phyloP scores from a whole-genome alignment of 371 early-diverging fungal genomes.

The Mycotypha africana region DNA sequence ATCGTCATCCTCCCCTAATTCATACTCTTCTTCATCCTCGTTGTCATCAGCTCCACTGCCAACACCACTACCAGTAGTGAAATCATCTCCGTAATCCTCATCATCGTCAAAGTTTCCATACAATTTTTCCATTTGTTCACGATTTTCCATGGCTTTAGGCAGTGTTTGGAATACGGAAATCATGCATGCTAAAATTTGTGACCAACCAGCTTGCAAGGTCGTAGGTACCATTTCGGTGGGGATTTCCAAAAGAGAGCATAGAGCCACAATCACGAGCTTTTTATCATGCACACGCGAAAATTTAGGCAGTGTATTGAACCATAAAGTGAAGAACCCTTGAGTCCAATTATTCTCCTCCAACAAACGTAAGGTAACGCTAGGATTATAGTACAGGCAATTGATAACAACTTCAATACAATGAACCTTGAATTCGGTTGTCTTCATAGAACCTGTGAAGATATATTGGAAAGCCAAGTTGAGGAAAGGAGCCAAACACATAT shows the following conservation, averaged over 20 bases:
- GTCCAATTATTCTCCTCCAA: constrained; percentile 78
- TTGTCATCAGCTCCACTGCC: too few species aligned
- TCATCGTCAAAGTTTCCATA: constrained; percentile 64
- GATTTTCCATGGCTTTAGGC: constrained; percentile 73
- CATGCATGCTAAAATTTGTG: constrained; percentile 59
- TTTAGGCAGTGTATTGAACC: constrained; percentile 67
- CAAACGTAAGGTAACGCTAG: constrained; percentile 61
- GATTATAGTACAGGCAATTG: constrained; percentile 83
- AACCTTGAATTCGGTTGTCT: constrained; percentile 50
- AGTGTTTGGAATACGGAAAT: constrained; percentile 68
- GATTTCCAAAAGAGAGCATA: constrained; percentile 70
- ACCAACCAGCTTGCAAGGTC: constrained; percentile 64
- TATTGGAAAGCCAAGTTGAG: constrained; percentile 62
- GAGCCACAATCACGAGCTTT: constrained; percentile 78
- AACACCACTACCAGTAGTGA: constrained; percentile 31
- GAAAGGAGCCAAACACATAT: constrained; percentile 56
- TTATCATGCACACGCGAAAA: constrained; percentile 90
- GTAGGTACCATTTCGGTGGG: constrained; percentile 69
- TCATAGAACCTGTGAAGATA: constrained; percentile 56
- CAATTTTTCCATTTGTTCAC: constrained; percentile 60
- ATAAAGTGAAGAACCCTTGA: constrained; percentile 72
- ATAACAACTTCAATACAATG: constrained; percentile 65
- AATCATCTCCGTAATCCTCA: constrained; percentile 41
- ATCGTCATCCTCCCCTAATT: constrained; percentile 50
- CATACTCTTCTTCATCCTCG: constrained; percentile 35